A percentile compares a stretch with the other conserved stretches of the same genome.
phyloP scores from a whole-genome alignment of 2,329 filamentous ascomycete species.

The Helotiales sp. region DNA sequence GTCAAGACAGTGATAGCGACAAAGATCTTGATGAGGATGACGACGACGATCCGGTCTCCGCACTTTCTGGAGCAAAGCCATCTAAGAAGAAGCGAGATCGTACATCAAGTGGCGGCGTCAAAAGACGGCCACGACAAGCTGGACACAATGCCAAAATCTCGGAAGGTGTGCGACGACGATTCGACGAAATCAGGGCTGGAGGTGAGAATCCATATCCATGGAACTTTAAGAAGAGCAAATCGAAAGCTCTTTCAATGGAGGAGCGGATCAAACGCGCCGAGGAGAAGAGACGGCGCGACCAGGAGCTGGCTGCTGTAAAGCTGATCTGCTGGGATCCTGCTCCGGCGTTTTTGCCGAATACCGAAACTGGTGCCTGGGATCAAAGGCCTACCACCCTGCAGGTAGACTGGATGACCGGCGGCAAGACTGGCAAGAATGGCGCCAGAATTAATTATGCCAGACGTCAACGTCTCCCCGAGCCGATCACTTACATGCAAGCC shows the following conservation, averaged over 20 bases:
- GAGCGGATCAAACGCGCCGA: background rate
- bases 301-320: background rate
- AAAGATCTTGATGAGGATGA: conserved; percentile 8
- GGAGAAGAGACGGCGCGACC: too few relatives aligned
- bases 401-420: background rate
- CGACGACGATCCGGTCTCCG: background rate
- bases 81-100: background rate
- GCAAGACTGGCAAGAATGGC: background rate
- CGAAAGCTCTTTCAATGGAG: conserved; percentile 10
- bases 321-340: conserved; percentile 28
- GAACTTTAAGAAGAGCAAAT: conserved; percentile 11
- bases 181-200: conserved; percentile 18
- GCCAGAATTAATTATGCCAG: conserved; percentile 3
- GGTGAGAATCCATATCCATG: conserved; percentile 9
- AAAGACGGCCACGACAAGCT: background rate
- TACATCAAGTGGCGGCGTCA: background rate
- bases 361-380: conserved; percentile 39
- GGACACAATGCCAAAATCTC: conserved; percentile 18
- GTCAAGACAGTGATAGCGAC: conserved; percentile 2
- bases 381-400: conserved; percentile 3
- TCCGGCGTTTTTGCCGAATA: conserved; percentile 33
- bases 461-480: conserved; percentile 36
- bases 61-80: background rate
- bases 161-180: conserved; percentile 12
- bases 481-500: conserved; percentile 41